These are phyloP conservation scores for Colletotrichum sublineola DNA, from an alignment of 2,329 filamentous ascomycete genomes.

Conservation along the genomic window DNA sequence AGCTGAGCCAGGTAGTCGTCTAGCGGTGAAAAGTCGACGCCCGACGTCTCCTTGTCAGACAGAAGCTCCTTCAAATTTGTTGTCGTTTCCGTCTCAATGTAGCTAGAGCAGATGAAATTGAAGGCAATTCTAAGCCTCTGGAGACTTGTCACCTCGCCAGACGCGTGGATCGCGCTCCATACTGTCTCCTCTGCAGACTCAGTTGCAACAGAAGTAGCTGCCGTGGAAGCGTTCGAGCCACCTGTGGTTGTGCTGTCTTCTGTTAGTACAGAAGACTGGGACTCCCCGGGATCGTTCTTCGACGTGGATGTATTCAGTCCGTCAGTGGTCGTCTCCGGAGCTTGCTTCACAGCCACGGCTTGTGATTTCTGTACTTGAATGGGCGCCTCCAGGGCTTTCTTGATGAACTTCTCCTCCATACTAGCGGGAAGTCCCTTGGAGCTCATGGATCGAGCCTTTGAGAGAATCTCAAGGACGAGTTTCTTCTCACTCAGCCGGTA, in stretches of 20 bases:
- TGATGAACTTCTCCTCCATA: constrained; percentile 88
- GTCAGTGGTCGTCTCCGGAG: constrained; percentile 21
- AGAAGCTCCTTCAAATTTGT: constrained; percentile 58
- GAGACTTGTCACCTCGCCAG: constrained; percentile 65
- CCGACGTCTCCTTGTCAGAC: constrained; percentile 48
- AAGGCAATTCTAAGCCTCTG: constrained; percentile 76
- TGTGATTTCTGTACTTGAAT: constrained; percentile 76
- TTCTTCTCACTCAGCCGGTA: constrained; percentile 83
- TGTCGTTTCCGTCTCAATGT: constrained; percentile 64
- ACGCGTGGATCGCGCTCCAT: constrained; percentile 59
- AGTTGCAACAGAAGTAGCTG: constrained; percentile 59
- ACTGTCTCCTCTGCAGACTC: constrained; percentile 52
- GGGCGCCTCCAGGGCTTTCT: constrained; percentile 80
- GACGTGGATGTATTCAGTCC: constrained; percentile 49
- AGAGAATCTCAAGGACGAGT: constrained; percentile 73
- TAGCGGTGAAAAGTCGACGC: constrained; percentile 77
- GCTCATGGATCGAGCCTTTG: constrained; percentile 80
- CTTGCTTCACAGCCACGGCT: constrained; percentile 48
- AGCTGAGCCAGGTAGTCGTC: constrained; percentile 78
- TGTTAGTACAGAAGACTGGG: constrained; percentile 57
- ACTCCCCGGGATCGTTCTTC: constrained; percentile 53
- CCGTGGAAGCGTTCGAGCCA: constrained; percentile 58
- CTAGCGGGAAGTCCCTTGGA: constrained; percentile 76
- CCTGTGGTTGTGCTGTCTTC: constrained; percentile 52
- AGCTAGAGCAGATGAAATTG: constrained; percentile 73